Base-by-base conservation (phyloP, 2,329 filamentous ascomycete genomes). In the Penicillium glabrum region DNA sequence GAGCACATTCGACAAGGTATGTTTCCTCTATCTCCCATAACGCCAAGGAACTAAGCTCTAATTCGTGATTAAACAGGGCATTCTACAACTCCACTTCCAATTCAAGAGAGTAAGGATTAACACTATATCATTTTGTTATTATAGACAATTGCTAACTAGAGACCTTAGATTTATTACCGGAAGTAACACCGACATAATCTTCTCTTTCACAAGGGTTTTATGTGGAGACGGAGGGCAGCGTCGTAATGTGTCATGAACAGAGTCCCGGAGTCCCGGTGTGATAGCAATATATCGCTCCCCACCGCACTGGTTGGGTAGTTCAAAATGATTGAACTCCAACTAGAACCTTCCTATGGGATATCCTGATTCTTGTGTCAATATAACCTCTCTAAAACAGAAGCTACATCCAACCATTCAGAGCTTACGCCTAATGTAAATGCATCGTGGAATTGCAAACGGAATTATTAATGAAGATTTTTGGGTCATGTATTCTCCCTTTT, bases 1-100 rank as follows among this genome's bases (percentile, higher is more conserved):
- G 73, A 97, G 93, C 76, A 96, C 90, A 61, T 99, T 98, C 75
- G 95, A 99, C 77, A 97, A 96, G 87, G 91, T 95, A 85, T 63
- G 85, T 77, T 4, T 21, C 26, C 8, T 51, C 37, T 26, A 8
- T 1, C 9, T 11, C 27, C 10, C 10, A 24, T 33, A 27, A 46
- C 49, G 19, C 26, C 26, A 48, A 39, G 21, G 19, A 41, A 41
- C 16, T 19, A 23, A 23, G 19, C 35, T 41, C 39, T 41, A 14
- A 41, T 23, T 23, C 8, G 14, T 33, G 16, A 14, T 47, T 8
- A 29, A 13, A 27, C 50, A 53, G 50, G 50, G 50, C 26, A 53
- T 53, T 46, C 50, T 53, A 9, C 93, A 97, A 77, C 84, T 99
- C 57, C 93, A 98, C 74, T 99, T 99, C 74, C 93, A 97, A 75